Percentiles rank a stretch among this genome's conserved stretches.
Conservation (phyloP, 164 flowering plant species). For the Litsea cubeba region DNA sequence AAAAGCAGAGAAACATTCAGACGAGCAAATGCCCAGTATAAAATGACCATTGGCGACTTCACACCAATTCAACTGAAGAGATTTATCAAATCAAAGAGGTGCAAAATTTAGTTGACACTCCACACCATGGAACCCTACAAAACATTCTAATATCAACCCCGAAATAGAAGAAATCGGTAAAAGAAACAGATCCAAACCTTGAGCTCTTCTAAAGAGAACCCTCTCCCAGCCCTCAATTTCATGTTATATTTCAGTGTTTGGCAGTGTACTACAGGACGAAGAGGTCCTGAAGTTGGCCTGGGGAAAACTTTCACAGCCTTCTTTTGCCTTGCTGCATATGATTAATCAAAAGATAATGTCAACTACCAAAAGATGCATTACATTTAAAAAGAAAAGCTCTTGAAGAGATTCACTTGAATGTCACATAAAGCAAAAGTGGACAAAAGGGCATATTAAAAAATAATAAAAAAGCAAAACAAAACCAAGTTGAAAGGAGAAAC, state of each 20-base stretch:
- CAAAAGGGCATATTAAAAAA: neutral
- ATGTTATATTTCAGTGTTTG: slow-evolving; percentile 62
- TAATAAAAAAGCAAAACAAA: too few relatives aligned
- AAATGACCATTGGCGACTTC: too few relatives aligned
- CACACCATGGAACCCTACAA: too few relatives aligned
- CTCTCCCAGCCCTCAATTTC: slow-evolving; percentile 66
- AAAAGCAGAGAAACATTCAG: too few relatives aligned
- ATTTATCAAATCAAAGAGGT: too few relatives aligned
- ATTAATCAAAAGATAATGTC: neutral
- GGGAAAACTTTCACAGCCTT: slow-evolving; percentile 68
- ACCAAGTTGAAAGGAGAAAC: neutral
- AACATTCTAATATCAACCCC: too few relatives aligned
- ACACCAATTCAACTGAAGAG: too few relatives aligned
- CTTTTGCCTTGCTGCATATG: slow-evolving; percentile 51
- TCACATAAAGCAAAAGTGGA: neutral
- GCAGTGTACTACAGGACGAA: slow-evolving; percentile 59
- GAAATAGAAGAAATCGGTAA: too few relatives aligned
- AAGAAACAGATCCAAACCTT: slow-evolving; percentile 30
- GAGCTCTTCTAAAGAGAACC: slow-evolving; percentile 60
- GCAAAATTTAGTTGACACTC: too few relatives aligned
- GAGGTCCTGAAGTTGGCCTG: slow-evolving; percentile 53
- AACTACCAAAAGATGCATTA: neutral
- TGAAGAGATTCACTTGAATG: neutral
- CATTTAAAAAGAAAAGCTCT: neutral
- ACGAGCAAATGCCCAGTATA: too few relatives aligned